Evolutionary conservation across 1,284 basidiomycete genomes (phyloP).

Genomic region (Melanopsichium pennsylvanicum): DNA sequence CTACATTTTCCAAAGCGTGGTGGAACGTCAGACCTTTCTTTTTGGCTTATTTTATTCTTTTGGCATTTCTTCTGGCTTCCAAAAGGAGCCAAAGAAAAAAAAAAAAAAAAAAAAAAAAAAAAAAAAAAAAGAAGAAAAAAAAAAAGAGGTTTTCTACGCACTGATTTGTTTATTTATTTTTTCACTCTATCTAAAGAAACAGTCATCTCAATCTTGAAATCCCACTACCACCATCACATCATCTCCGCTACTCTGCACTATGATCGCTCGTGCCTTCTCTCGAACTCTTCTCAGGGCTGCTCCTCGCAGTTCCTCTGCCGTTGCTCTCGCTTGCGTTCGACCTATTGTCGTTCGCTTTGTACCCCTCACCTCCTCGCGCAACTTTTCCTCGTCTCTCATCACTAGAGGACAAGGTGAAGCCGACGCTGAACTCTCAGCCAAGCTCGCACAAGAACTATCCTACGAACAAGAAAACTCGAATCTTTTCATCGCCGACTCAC

Average conservation of each 20-base stretch:
- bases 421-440: constrained; percentile 77
- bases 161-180: no score
- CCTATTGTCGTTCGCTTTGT: not conserved
- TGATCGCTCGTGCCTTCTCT: constrained; percentile 26
- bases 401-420: constrained; percentile 68
- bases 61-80: no score
- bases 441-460: constrained; percentile 81
- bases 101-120: no score
- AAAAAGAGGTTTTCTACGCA: no score
- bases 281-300: constrained; percentile 14
- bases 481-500: constrained; percentile 37
- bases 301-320: constrained; percentile 1
- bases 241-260: not conserved
- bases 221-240: constrained; percentile 3
- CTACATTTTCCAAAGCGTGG: no score
- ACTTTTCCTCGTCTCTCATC: constrained; percentile 12
- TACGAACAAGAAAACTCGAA: constrained; percentile 76
- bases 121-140: not conserved
- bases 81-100: no score
- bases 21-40: no score
- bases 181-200: constrained; percentile 15
- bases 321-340: constrained; percentile 7
- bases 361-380: not conserved
- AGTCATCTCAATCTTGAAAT: not conserved
- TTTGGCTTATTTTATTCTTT: no score